phyloP scores from a whole-genome alignment of 345 rosid species.

The Nephelium lappaceum region DNA sequence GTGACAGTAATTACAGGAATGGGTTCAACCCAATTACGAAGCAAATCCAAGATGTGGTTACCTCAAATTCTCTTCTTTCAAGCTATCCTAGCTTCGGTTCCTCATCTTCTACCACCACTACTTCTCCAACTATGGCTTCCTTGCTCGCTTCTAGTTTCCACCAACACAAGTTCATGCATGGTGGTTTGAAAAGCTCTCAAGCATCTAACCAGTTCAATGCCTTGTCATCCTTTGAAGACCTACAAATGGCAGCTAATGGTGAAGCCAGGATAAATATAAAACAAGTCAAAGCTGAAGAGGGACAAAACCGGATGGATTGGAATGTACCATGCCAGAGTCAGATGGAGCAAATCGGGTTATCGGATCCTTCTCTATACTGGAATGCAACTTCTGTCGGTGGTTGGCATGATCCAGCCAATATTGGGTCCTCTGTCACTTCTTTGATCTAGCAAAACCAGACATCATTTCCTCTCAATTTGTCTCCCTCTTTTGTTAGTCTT shows the following conservation, averaged over 20 bases:
- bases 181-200: slow-evolving; percentile 34
- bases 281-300: slow-evolving; percentile 51
- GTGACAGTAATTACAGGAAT: slow-evolving; percentile 20
- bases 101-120: slow-evolving; percentile 36
- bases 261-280: slow-evolving; percentile 36
- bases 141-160: slow-evolving; percentile 57
- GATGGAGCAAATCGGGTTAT: slow-evolving; percentile 47
- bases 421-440: slow-evolving; percentile 77
- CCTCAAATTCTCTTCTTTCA: slow-evolving; percentile 51
- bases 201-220: slow-evolving; percentile 44
- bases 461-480: slow-evolving; percentile 33
- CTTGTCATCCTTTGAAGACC: slow-evolving; percentile 50
- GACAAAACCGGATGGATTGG: slow-evolving; percentile 43
- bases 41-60: slow-evolving; percentile 40
- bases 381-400: slow-evolving; percentile 43
- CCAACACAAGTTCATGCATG: slow-evolving; percentile 47
- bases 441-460: slow-evolving; percentile 51
- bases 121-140: slow-evolving; percentile 49
- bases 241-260: slow-evolving; percentile 45
- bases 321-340: slow-evolving; percentile 40
- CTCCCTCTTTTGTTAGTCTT: slow-evolving; percentile 50
- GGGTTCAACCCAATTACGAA: slow-evolving; percentile 28
- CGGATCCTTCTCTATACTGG: slow-evolving; percentile 68
- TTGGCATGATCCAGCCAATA: slow-evolving; percentile 76
- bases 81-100: slow-evolving; percentile 50